These are phyloP conservation scores for Tuber microsphaerosporum DNA, from an alignment of 495 filamentous ascomycete species.

Conservation along the genomic window DNA sequence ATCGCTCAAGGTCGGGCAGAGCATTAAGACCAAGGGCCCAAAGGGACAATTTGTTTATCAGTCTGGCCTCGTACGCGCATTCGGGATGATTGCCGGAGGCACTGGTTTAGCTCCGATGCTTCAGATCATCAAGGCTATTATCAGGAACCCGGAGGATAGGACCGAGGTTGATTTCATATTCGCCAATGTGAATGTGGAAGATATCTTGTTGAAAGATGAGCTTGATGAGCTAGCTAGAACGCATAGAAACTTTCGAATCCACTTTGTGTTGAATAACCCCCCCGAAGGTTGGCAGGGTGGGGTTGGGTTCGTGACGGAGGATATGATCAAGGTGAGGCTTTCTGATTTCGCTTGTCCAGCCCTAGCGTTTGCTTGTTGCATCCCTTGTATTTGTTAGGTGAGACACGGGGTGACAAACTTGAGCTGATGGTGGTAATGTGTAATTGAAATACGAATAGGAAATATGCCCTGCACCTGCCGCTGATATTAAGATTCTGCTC, in stretches of 20 bases:
- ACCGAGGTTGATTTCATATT: constrained; percentile 91
- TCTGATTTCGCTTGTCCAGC: neutral
- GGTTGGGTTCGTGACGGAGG: constrained; percentile 83
- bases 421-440: neutral
- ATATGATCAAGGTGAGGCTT: constrained; percentile 74
- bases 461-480: constrained; percentile 71
- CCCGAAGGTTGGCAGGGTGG: constrained; percentile 82
- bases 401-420: neutral
- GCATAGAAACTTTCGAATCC: constrained; percentile 70
- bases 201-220: constrained; percentile 86
- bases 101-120: constrained; percentile 98
- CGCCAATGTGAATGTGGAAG: constrained; percentile 84
- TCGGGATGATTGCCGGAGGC: constrained; percentile 95
- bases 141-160: constrained; percentile 67
- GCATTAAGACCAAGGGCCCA: constrained; percentile 77
- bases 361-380: constrained; percentile 8
- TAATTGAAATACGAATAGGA: constrained; percentile 47
- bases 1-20: constrained; percentile 69
- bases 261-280: constrained; percentile 94
- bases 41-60: constrained; percentile 96
- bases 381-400: neutral
- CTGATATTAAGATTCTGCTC: constrained; percentile 83
- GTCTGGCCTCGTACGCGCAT: constrained; percentile 84
- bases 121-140: constrained; percentile 82
- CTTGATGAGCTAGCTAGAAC: constrained; percentile 68